phyloP scores from a whole-genome alignment of 2,329 filamentous ascomycete species.

The Calonectria ilicicola region DNA sequence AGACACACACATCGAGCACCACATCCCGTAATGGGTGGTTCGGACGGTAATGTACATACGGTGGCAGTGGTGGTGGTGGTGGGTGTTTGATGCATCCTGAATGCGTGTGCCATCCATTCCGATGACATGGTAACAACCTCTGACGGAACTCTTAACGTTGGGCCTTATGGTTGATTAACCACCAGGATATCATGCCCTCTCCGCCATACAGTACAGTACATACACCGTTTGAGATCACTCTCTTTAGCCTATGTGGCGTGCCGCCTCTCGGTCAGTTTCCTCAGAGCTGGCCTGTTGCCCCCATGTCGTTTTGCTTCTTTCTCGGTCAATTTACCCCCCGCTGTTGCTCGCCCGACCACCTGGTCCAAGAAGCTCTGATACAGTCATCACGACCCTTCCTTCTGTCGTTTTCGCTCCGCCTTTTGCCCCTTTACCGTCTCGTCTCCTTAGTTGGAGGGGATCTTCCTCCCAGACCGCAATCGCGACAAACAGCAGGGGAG shows the following conservation, averaged over 20 bases:
- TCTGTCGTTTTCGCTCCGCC: slow-evolving; percentile 1
- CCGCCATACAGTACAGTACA: neutral
- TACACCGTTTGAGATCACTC: neutral
- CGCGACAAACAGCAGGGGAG: slow-evolving; percentile 32
- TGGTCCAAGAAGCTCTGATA: neutral
- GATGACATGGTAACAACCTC: slow-evolving; percentile 14
- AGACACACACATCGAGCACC: slow-evolving; percentile 1
- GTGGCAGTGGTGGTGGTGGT: slow-evolving; percentile 14
- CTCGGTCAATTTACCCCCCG: neutral
- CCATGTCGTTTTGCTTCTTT: neutral
- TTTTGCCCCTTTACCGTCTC: slow-evolving; percentile 18
- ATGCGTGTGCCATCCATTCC: slow-evolving; percentile 16
- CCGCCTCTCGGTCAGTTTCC: neutral
- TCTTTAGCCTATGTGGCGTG: neutral
- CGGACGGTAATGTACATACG: slow-evolving; percentile 14
- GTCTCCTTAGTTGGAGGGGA: slow-evolving; percentile 15
- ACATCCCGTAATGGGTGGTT: slow-evolving; percentile 8
- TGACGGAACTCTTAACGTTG: slow-evolving; percentile 6
- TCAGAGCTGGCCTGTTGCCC: neutral
- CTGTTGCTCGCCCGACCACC: slow-evolving; percentile 11
- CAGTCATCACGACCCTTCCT: neutral
- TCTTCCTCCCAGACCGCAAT: slow-evolving; percentile 20
- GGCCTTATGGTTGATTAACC: neutral
- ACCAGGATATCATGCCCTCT: neutral
- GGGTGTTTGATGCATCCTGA: neutral